Evolutionary conservation across 306 rosid species (phyloP), one percentile per base, ranked within the genome.

Genomic region (Spatholobus suberectus): DNA sequence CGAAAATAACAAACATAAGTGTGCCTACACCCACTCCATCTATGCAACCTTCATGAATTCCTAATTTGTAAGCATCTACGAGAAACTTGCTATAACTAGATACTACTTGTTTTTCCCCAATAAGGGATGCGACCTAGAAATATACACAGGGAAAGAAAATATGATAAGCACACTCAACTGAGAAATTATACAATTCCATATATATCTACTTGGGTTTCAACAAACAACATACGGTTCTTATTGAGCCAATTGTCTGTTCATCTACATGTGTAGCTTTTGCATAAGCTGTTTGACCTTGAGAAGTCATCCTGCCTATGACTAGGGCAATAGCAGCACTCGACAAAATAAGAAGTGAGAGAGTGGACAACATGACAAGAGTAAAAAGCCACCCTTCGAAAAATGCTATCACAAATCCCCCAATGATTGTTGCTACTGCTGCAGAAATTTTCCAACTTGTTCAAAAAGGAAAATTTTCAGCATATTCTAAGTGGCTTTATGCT

Each of bases 191-290:
- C 55, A 61, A 62, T 3, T 70, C 63, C 23, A 6, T 12, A 23
- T 5, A 44, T 70, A n/a, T 75, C 82, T 29, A 27, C 43, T 52
- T 34, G 59, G 24, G 54, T 59, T 51, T 11, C 21, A 44, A 44
- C 14, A 18, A 57, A 40, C 52, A 67, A 71, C 89, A 21, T 92
- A 94, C 97, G 0, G 98, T 94, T 91, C 94, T 89, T 54, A 94
- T 94, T 24, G 98, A 91, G 61, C 98, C 96, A 54, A 94, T 90
- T 38, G 98, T 90, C 78, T 94, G 98, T 80, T 94, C 97, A 85
- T 90, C 98, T 6, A 92, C 80, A 80, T 88, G 94, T 41, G 96
- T 91, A 43, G 97, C 97, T 82, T 90, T 90, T 17, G 89, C 97
- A 80, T 91, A 92, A 80, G 98, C 97, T 5, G 77, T 46, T 85